Percentiles rank a stretch among this genome's conserved stretches.
Evolutionary conservation across 2,329 filamentous ascomycete species (phyloP).

Genomic region (Colletotrichum sp.): DNA sequence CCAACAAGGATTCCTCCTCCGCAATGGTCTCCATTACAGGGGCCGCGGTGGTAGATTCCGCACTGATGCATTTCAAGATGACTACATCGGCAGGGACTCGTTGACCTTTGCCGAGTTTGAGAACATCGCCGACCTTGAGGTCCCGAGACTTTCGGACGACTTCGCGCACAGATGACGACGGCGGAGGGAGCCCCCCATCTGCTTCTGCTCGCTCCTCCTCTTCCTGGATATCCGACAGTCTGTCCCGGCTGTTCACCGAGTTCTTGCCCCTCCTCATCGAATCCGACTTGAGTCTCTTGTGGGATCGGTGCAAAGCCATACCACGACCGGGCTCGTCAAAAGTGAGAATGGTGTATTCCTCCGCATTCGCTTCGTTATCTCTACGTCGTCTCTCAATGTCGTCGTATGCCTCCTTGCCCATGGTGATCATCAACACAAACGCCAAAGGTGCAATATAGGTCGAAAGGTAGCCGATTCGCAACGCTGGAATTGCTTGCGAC

Average conservation of each 20-base stretch:
- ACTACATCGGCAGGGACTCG: slow-evolving; percentile 94
- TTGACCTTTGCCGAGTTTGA: slow-evolving; percentile 91
- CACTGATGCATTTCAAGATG: slow-evolving; percentile 80
- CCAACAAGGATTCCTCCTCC: slow-evolving; percentile 43
- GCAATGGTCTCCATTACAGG: slow-evolving; percentile 25
- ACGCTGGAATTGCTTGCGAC: slow-evolving; percentile 87
- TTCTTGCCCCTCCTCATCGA: slow-evolving; percentile 41
- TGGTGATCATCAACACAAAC: slow-evolving; percentile 89
- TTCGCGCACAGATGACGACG: slow-evolving; percentile 64
- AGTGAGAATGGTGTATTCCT: slow-evolving; percentile 79
- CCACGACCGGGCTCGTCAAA: slow-evolving; percentile 64
- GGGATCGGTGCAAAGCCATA: slow-evolving; percentile 35
- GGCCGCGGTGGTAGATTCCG: slow-evolving; percentile 49
- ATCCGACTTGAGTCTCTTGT: slow-evolving; percentile 53
- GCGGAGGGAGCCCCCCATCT: slow-evolving; percentile 40
- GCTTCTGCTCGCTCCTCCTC: slow-evolving; percentile 64
- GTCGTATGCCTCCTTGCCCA: slow-evolving; percentile 95
- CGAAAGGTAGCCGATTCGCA: slow-evolving; percentile 92
- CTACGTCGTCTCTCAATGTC: slow-evolving; percentile 86
- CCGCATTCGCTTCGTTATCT: slow-evolving; percentile 93
- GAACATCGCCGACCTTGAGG: slow-evolving; percentile 92
- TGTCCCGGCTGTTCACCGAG: slow-evolving; percentile 38
- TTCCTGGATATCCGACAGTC: slow-evolving; percentile 71
- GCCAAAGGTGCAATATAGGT: slow-evolving; percentile 93
- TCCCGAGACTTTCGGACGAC: slow-evolving; percentile 83